Evolutionary conservation across 495 filamentous ascomycete species (phyloP).

Genomic region (Aspergillus heteromorphus): DNA sequence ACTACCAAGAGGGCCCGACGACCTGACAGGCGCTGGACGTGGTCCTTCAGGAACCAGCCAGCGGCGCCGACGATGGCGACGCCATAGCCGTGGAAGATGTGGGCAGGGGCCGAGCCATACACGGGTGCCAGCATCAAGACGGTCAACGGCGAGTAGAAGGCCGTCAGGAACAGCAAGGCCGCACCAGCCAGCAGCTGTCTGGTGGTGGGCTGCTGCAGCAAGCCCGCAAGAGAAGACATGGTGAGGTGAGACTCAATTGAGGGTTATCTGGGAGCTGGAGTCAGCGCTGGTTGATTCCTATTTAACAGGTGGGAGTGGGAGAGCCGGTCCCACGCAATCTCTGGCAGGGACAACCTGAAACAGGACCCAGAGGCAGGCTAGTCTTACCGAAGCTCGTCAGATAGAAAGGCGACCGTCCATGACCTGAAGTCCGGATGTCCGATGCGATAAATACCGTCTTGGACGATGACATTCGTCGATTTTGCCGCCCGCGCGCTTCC

Average conservation of each 20-base stretch:
- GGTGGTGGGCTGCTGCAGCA: slow-evolving; percentile 25
- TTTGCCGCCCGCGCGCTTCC: slow-evolving; percentile 30
- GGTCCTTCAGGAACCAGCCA: slow-evolving; percentile 56
- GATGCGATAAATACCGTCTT: neutral
- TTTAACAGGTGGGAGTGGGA: neutral
- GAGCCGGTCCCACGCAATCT: neutral
- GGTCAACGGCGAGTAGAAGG: slow-evolving; percentile 68
- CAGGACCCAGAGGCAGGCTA: slow-evolving; percentile 3
- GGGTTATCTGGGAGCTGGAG: neutral
- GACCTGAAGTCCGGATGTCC: too few relatives aligned
- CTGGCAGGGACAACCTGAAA: slow-evolving; percentile 4
- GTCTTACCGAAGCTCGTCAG: slow-evolving; percentile 19
- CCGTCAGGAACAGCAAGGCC: slow-evolving; percentile 60
- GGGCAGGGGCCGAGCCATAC: slow-evolving; percentile 74
- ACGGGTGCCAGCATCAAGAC: slow-evolving; percentile 72
- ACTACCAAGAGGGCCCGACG: slow-evolving; percentile 42
- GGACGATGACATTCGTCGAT: neutral
- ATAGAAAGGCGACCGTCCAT: slow-evolving; percentile 7
- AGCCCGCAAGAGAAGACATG: slow-evolving; percentile 24
- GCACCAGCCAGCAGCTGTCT: slow-evolving; percentile 28
- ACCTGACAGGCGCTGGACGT: slow-evolving; percentile 36
- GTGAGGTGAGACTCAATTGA: neutral
- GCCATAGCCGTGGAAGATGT: slow-evolving; percentile 63
- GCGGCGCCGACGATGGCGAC: slow-evolving; percentile 56
- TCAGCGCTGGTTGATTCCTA: neutral